Conservation (phyloP, 108 stramenopile species). For the Cyclotella choctawhatcheeana region DNA sequence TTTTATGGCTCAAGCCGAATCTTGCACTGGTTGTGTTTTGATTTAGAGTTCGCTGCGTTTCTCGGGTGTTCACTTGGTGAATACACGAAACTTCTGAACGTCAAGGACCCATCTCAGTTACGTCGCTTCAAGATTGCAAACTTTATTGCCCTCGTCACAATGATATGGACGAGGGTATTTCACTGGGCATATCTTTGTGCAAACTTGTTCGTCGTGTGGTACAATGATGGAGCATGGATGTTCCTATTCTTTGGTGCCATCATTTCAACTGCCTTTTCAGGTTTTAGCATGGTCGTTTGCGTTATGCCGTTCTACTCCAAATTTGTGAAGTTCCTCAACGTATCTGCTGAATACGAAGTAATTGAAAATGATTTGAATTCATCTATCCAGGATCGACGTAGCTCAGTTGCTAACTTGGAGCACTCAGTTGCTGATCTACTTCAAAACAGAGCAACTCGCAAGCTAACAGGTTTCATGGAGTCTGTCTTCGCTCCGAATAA, state of each 20-base stretch:
- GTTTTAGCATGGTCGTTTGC: slow-evolving; percentile 15
- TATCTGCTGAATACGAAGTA: slow-evolving; percentile 37
- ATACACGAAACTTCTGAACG: slow-evolving; percentile 35
- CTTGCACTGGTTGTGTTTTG: slow-evolving; percentile 43
- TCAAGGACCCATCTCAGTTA: slow-evolving; percentile 21
- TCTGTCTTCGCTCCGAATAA: neutral
- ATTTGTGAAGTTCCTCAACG: slow-evolving; percentile 29
- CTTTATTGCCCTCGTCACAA: slow-evolving; percentile 12
- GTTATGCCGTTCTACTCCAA: slow-evolving; percentile 33
- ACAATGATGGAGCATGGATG: slow-evolving; percentile 26
- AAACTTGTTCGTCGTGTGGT: slow-evolving; percentile 12
- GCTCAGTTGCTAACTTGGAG: slow-evolving; percentile 12
- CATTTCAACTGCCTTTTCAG: slow-evolving; percentile 4
- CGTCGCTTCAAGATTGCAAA: slow-evolving; percentile 32
- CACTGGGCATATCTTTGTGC: slow-evolving; percentile 27
- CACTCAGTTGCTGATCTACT: slow-evolving; percentile 19
- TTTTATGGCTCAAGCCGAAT: slow-evolving; percentile 21
- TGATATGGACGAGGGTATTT: slow-evolving; percentile 31
- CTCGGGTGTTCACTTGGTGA: slow-evolving; percentile 9
- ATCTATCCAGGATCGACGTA: slow-evolving; percentile 4
- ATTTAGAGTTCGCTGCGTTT: slow-evolving; percentile 35
- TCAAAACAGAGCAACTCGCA: slow-evolving; percentile 4
- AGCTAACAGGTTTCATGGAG: neutral
- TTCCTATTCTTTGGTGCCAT: slow-evolving; percentile 19
- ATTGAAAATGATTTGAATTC: slow-evolving; percentile 15